Evolutionary conservation across 805 yeast genomes (phyloP).

Genomic region (Hanseniaspora jakobsenii): DNA sequence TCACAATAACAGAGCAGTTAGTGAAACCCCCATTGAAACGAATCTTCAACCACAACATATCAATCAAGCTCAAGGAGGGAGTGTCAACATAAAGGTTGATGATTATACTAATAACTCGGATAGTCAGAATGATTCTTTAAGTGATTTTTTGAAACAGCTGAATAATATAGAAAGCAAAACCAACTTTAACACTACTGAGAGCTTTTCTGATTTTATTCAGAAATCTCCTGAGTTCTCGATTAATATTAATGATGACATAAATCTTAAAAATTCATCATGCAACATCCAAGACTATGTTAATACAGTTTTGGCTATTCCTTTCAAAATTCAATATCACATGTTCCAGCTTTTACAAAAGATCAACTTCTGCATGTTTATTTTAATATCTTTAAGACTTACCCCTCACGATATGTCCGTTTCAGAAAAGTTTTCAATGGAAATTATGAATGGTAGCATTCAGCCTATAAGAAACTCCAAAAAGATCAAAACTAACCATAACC

Average conservation of each 20-base stretch:
- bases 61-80: no score
- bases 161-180: no score
- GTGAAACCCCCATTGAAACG: background rate
- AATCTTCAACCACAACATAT: no score
- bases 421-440: constrained; percentile 72
- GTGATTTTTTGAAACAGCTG: no score
- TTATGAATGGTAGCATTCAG: constrained; percentile 43
- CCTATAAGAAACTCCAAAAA: constrained; percentile 12
- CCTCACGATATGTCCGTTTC: constrained; percentile 80
- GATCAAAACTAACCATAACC: background rate
- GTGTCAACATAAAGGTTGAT: no score
- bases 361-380: constrained; percentile 73
- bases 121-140: no score
- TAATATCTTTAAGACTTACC: constrained; percentile 74
- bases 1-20: constrained; percentile 4
- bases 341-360: constrained; percentile 58
- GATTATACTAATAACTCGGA: no score
- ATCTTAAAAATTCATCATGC: background rate
- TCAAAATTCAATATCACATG: constrained; percentile 32
- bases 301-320: constrained; percentile 15
- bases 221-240: constrained; percentile 20
- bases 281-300: constrained; percentile 15
- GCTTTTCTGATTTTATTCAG: constrained; percentile 1
- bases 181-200: no score
- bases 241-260: constrained; percentile 13